Evolutionary conservation across 2,329 filamentous ascomycete species (phyloP), one percentile per base, ranked within the genome.

Genomic region (Fusarium sp.): DNA sequence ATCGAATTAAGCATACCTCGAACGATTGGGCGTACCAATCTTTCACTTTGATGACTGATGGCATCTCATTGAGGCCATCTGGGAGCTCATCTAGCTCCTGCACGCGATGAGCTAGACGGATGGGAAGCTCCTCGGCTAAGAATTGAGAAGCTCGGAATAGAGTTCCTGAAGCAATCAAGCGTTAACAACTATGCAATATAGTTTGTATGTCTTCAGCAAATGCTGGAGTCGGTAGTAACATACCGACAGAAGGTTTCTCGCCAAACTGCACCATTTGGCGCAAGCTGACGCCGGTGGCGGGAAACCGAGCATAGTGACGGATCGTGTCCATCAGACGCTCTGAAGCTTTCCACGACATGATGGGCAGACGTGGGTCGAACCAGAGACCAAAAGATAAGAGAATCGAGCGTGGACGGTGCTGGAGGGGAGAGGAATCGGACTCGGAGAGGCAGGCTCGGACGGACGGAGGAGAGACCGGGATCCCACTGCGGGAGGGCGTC

Each of bases 1-100:
- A 5, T 45, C 26, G 6, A 19, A 22, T 14, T 17, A 33, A 21
- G 42, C 71, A 74, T 88, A 97, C 94, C 89, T 99, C 96, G 77
- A 99, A 99, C 52, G 96, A 99, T 84, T 99, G 96, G 69, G 95
- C 96, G 80, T 99, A 99, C 96, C 96, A 99, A 77, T 98, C 94
- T 79, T 94, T 92, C 72, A 99, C 96, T 76, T 91, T 94, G 79
- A 91, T 91, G 72, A 99, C 97, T 13, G 96, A 98, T 39, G 94
- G 93, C 96, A 99, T 98, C 73, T 98, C 94, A 79, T 94, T 97
- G 66, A 99, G 88, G 57, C 96, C 96, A 87, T 99, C 96, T 36
- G 96, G 96, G 4, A 99, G 85, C 76, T 94, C 92, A 66, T 92
- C 90, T 60, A 99, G 89, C 83, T 99, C 96, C 81, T 97, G 93